A percentile compares a stretch with the other conserved stretches of the same genome.
phyloP scores from a whole-genome alignment of 2,329 filamentous ascomycete genomes.

The Mariannaea sp. region DNA sequence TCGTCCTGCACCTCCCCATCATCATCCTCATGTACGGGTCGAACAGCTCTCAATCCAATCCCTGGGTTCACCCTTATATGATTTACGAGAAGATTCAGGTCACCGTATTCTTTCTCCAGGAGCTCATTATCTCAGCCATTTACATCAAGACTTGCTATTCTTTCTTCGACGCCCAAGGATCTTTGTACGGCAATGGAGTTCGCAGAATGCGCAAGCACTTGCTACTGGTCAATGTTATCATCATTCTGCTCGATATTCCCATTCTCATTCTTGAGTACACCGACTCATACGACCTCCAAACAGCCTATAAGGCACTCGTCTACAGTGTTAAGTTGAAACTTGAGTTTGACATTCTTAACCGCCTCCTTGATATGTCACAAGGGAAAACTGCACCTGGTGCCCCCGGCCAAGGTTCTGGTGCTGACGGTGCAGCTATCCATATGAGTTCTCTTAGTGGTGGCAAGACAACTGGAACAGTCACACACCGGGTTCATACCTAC shows the following conservation, averaged over 20 bases:
- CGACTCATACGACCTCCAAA: slow-evolving; percentile 43
- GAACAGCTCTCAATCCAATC: slow-evolving; percentile 40
- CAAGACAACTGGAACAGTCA: background rate
- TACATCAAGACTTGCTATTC: slow-evolving; percentile 47
- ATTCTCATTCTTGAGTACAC: slow-evolving; percentile 44
- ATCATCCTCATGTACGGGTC: slow-evolving; percentile 60
- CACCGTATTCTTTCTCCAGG: slow-evolving; percentile 60
- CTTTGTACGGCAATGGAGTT: background rate
- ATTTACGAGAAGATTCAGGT: slow-evolving; percentile 52
- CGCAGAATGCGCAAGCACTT: slow-evolving; percentile 43
- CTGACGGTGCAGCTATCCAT: background rate
- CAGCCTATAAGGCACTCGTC: slow-evolving; percentile 43
- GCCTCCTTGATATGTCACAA: slow-evolving; percentile 40
- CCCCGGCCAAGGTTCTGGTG: slow-evolving; percentile 12
- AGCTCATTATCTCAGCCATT: slow-evolving; percentile 56
- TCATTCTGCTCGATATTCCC: slow-evolving; percentile 51
- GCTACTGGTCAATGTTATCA: slow-evolving; percentile 50
- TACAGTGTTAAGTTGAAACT: slow-evolving; percentile 48
- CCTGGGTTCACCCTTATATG: slow-evolving; percentile 20
- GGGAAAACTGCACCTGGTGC: slow-evolving; percentile 29
- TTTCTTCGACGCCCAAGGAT: slow-evolving; percentile 46
- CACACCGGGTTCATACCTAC: background rate
- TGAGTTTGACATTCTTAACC: slow-evolving; percentile 47
- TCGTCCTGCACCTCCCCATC: slow-evolving; percentile 58
- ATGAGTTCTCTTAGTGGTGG: slow-evolving; percentile 1